A percentile compares a stretch with the other conserved stretches of the same genome.
These are phyloP conservation scores for Candida tibetensis DNA, from an alignment of 805 yeast genomes.

Conservation along the genomic window DNA sequence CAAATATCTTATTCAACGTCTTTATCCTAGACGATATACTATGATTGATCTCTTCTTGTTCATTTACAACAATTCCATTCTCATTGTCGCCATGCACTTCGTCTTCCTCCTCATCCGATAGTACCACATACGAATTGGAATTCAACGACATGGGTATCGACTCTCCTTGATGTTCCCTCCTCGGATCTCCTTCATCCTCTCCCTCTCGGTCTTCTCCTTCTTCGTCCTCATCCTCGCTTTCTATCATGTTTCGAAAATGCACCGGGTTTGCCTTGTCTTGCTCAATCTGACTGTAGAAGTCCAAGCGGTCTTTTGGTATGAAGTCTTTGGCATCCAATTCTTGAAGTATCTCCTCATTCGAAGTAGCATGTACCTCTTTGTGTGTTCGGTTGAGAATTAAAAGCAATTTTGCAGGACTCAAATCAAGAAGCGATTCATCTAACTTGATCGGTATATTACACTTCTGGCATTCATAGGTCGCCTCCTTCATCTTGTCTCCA, in stretches of 20 bases:
- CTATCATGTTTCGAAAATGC: conserved; percentile 28
- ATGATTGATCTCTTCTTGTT: conserved; percentile 8
- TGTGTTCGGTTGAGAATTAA: conserved; percentile 43
- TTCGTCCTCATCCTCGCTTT: conserved; percentile 23
- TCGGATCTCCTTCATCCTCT: conserved; percentile 3
- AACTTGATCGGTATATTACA: conserved; percentile 58
- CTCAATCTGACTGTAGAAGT: conserved; percentile 32
- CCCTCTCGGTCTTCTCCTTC: conserved; percentile 15
- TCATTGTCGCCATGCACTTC: conserved; percentile 4
- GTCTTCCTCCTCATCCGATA: conserved; percentile 6
- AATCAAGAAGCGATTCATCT: conserved; percentile 52
- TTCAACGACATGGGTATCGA: neutral
- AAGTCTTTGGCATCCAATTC: conserved; percentile 29
- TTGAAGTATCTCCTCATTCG: conserved; percentile 13
- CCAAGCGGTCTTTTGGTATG: conserved; percentile 40
- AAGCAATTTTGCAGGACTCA: conserved; percentile 54
- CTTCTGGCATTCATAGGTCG: conserved; percentile 48
- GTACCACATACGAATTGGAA: conserved; percentile 12
- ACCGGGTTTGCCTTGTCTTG: conserved; percentile 21
- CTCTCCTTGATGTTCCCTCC: neutral
- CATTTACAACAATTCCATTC: conserved; percentile 1
- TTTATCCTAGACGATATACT: conserved; percentile 49
- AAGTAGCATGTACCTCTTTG: conserved; percentile 11
- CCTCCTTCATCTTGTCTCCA: conserved; percentile 7
- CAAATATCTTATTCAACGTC: conserved; percentile 63